Conservation (phyloP, 139 green algal genomes). For the Volvox africanus region DNA sequence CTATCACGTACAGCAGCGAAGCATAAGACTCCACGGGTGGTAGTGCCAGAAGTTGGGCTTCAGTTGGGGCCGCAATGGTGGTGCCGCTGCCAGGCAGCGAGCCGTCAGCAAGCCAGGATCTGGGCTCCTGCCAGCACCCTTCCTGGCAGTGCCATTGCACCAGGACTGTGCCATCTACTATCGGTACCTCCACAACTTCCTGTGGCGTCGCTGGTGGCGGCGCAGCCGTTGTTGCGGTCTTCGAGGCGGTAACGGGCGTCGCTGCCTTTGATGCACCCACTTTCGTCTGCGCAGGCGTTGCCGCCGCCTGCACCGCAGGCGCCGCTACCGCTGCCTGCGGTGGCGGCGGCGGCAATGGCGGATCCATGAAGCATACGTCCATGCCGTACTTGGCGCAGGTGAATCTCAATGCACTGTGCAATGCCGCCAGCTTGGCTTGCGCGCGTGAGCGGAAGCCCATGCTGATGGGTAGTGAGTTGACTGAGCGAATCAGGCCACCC, state of each 20-base stretch:
- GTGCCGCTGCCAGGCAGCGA: not conserved
- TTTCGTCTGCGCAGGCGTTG: no score
- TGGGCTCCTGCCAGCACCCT: constrained; percentile 51
- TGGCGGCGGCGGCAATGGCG: constrained; percentile 43
- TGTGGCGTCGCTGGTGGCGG: constrained; percentile 22
- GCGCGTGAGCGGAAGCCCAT: constrained; percentile 8
- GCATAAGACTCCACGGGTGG: constrained; percentile 34
- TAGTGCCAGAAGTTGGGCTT: constrained; percentile 48
- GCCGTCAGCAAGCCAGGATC: constrained; percentile 44
- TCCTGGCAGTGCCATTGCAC: constrained; percentile 61
- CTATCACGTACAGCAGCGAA: constrained; percentile 52
- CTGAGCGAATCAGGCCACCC: not conserved
- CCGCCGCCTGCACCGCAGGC: no score
- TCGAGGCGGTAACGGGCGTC: no score
- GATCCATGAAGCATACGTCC: constrained; percentile 54
- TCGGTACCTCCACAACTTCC: not conserved
- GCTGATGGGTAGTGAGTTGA: not conserved
- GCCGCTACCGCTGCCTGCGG: not conserved
- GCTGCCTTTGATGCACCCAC: no score
- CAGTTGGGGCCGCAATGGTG: not conserved
- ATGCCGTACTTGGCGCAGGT: constrained; percentile 58
- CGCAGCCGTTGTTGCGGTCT: not conserved
- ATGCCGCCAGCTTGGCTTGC: constrained; percentile 41
- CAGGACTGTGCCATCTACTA: constrained; percentile 45
- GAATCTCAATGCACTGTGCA: constrained; percentile 32